These are phyloP conservation scores for Phoma herbarum DNA, from an alignment of 2,329 filamentous ascomycete species.

Conservation along the genomic window DNA sequence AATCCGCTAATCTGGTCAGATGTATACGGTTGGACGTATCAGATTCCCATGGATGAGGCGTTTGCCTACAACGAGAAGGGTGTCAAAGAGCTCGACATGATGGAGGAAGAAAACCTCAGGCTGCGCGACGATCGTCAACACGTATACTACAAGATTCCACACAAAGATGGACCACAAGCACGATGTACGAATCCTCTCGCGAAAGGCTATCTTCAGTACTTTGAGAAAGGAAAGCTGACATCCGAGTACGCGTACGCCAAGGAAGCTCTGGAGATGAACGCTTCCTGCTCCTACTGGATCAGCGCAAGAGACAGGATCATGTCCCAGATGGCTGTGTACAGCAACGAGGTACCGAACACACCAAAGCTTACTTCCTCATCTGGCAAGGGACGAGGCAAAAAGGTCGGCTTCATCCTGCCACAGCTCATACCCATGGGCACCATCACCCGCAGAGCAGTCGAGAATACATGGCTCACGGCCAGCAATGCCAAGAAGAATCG, in stretches of 20 bases:
- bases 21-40: slow-evolving; percentile 91
- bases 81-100: slow-evolving; percentile 79
- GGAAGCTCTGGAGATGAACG: slow-evolving; percentile 97
- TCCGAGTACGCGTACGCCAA: slow-evolving; percentile 92
- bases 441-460: slow-evolving; percentile 90
- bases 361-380: slow-evolving; percentile 37
- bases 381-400: slow-evolving; percentile 28
- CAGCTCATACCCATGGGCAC: slow-evolving; percentile 99
- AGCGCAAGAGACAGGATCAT: slow-evolving; percentile 91
- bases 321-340: slow-evolving; percentile 94
- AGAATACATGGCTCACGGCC: slow-evolving; percentile 98
- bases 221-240: slow-evolving; percentile 86
- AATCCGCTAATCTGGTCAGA: slow-evolving; percentile 93
- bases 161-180: slow-evolving; percentile 90
- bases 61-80: slow-evolving; percentile 74
- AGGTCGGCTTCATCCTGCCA: slow-evolving; percentile 85
- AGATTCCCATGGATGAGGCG: slow-evolving; percentile 70
- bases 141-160: slow-evolving; percentile 90
- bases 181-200: slow-evolving; percentile 88
- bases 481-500: slow-evolving; percentile 97
- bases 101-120: slow-evolving; percentile 70
- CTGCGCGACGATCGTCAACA: slow-evolving; percentile 73
- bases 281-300: slow-evolving; percentile 99
- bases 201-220: slow-evolving; percentile 89
- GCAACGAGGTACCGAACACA: slow-evolving; percentile 62